Conservation (phyloP, 345 rosid species). For the Cardamine occulta region DNA sequence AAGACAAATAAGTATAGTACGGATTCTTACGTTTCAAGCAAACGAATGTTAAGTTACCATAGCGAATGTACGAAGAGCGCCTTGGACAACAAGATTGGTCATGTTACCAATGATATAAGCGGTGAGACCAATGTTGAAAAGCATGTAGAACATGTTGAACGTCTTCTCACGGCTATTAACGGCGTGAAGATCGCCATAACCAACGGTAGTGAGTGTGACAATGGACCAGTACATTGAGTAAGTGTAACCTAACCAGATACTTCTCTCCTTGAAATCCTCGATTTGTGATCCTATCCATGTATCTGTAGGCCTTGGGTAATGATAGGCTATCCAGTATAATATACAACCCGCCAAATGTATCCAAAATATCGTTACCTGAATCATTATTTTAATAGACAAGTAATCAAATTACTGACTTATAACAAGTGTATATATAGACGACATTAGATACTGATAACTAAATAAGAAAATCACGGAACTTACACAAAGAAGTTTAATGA, state of each 20-base stretch:
- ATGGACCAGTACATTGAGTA: conserved; percentile 95
- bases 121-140: conserved; percentile 85
- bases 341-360: conserved; percentile 87
- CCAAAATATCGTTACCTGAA: conserved; percentile 80
- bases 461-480: conserved; percentile 23
- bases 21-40: not conserved
- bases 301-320: conserved; percentile 44
- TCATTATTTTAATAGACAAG: not conserved
- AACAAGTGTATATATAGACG: not conserved
- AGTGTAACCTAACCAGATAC: conserved; percentile 85
- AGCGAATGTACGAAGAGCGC: conserved; percentile 63
- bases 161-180: conserved; percentile 68
- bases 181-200: conserved; percentile 89
- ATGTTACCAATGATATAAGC: conserved; percentile 92
- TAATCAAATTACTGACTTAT: not conserved
- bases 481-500: conserved; percentile 67
- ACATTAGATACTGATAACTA: not conserved
- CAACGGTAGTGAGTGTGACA: conserved; percentile 88
- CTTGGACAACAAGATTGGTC: conserved; percentile 90
- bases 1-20: too few species aligned
- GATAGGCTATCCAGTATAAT: conserved; percentile 75
- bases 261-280: conserved; percentile 61
- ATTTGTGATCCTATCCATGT: conserved; percentile 79
- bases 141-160: conserved; percentile 84
- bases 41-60: conserved; percentile 49